Base-by-base conservation (phyloP, 805 yeast species). In the Ogataea chonburiensis region DNA sequence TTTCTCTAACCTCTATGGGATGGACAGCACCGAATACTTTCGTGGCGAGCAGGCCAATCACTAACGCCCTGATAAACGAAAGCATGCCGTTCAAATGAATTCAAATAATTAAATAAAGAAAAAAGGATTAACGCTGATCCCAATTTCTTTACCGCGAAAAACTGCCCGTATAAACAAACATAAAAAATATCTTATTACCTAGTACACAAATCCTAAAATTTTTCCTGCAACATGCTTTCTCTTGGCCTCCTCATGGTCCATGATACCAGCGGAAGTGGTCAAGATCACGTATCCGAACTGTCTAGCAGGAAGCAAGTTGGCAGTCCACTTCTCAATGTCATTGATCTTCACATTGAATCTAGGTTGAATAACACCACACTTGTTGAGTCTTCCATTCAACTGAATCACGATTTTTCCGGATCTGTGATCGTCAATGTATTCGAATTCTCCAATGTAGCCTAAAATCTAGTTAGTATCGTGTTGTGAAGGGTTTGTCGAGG, bases 221-320 rank as follows among this genome's bases (percentile, higher is more conserved):
- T 91, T 91, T 73, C 98, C 98, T 57, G 97, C 88, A 61, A 91
- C 98, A 77, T 91, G 98, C 85, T 91, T 93, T 83, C 97, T 86
- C 81, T 96, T 87, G 61, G 98, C 98, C 79, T 91, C 97, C 80
- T 91, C 98, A 79, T 91, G 98, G 81, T 93, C 98, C 95, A 91
- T 88, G 63, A 91, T 91, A 77, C 98, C 98, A 61, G 98, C 96
- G 61, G 98, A 91, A 61, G 98, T 91, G 73, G 98, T 91, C 67
- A 91, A 82, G 73, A 91, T 85, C 66, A 91, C 91, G 81, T 73
- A 89, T 77, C 98, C 98, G 66, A 91, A 91, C 76, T 91, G 98
- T 84, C 98, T 88, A 56, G 98, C 95, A 70, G 98, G 98, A 67
- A 91, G 80, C 69, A 91, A 81, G 84, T 88, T 87, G 73, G 82